phyloP scores from a whole-genome alignment of 768 basidiomycete genomes.

The Ephemerocybe angulata region DNA sequence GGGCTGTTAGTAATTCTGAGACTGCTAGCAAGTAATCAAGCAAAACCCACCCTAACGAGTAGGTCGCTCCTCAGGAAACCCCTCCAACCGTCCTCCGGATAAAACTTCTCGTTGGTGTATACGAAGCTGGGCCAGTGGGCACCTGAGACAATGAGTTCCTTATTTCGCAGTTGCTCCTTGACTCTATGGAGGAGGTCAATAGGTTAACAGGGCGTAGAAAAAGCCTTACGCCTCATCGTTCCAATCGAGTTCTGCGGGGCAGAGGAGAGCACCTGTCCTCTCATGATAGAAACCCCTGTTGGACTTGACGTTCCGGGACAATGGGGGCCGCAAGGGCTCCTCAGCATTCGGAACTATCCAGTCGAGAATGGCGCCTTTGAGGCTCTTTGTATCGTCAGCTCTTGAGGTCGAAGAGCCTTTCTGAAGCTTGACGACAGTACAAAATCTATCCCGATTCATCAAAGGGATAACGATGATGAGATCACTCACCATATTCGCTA shows the following conservation, averaged over 20 bases:
- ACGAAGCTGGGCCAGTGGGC: slow-evolving; percentile 17
- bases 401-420: slow-evolving; percentile 11
- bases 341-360: background rate
- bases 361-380: background rate
- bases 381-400: slow-evolving; percentile 7
- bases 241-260: slow-evolving; percentile 21
- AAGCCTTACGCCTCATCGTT: slow-evolving; percentile 13
- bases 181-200: background rate
- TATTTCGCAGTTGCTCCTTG: background rate
- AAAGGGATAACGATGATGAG: background rate
- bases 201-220: background rate
- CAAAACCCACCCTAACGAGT: slow-evolving; percentile 3
- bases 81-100: slow-evolving; percentile 16
- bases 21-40: background rate
- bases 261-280: slow-evolving; percentile 17
- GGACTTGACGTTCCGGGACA: slow-evolving; percentile 14
- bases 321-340: slow-evolving; percentile 8
- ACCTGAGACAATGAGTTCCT: slow-evolving; percentile 8
- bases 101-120: slow-evolving; percentile 14
- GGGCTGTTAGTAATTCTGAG: too few species aligned
- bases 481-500: background rate
- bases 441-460: background rate
- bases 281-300: slow-evolving; percentile 17
- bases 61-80: slow-evolving; percentile 10
- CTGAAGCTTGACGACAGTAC: slow-evolving; percentile 3